Evolutionary conservation across 495 filamentous ascomycete genomes (phyloP).

Genomic region (Elasticomyces elasticus): DNA sequence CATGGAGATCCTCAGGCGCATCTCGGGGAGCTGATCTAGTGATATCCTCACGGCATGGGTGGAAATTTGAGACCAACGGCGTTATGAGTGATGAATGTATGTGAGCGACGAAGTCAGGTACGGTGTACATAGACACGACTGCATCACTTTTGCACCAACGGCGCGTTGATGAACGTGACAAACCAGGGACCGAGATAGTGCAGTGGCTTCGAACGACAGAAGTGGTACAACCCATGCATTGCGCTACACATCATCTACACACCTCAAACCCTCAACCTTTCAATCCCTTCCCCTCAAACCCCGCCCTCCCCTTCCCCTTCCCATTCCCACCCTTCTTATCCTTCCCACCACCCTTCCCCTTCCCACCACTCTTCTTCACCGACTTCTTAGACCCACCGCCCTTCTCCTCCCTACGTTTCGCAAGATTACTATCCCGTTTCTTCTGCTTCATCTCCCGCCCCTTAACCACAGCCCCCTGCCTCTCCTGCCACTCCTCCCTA

Average conservation of each 20-base stretch:
- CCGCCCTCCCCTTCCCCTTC: conserved; percentile 57
- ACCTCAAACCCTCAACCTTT: conserved; percentile 46
- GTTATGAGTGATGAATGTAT: neutral
- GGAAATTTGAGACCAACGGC: neutral
- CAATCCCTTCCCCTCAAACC: conserved; percentile 93
- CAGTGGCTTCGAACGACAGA: too few relatives aligned
- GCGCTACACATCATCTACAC: too few relatives aligned
- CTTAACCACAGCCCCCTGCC: conserved; percentile 63
- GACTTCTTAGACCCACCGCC: conserved; percentile 48
- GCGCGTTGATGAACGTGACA: too few relatives aligned
- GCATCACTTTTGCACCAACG: too few relatives aligned
- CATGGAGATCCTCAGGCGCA: neutral
- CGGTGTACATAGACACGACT: too few relatives aligned
- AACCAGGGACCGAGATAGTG: too few relatives aligned
- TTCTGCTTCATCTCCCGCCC: conserved; percentile 68
- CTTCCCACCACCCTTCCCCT: conserved; percentile 55
- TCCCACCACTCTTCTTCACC: conserved; percentile 23
- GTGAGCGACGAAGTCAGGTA: neutral
- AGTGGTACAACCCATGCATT: too few relatives aligned
- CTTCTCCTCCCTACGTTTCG: conserved; percentile 68
- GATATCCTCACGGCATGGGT: neutral
- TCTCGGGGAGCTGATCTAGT: neutral
- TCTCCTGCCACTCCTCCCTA: conserved; percentile 78
- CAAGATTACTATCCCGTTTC: conserved; percentile 81
- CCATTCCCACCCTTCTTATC: conserved; percentile 38